Evolutionary conservation across 2,329 filamentous ascomycete species (phyloP).

Genomic region (Purpureocillium takamizusanense): DNA sequence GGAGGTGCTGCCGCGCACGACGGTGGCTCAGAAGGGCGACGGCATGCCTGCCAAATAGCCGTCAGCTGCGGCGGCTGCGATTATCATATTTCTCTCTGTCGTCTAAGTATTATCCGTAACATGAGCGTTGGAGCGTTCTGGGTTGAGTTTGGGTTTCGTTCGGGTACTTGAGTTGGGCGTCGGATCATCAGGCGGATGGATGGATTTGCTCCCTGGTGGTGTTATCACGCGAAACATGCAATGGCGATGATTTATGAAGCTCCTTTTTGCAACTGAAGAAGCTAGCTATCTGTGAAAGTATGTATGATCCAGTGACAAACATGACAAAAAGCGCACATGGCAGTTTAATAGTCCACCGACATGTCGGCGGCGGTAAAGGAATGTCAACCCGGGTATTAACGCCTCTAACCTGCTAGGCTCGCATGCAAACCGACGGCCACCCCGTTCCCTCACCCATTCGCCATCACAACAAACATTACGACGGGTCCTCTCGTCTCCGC

Average conservation of each 20-base stretch:
- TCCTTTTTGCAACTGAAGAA: too few relatives aligned
- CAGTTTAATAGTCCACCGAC: neutral
- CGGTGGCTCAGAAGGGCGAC: constrained; percentile 24
- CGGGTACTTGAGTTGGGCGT: too few relatives aligned
- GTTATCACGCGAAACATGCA: neutral
- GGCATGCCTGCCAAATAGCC: constrained; percentile 21
- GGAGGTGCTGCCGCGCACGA: constrained; percentile 30
- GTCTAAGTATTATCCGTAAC: neutral
- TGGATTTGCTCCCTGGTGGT: neutral
- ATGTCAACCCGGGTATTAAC: neutral
- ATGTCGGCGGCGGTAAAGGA: neutral
- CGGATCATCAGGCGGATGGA: too few relatives aligned
- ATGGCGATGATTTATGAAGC: neutral
- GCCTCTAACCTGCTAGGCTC: neutral
- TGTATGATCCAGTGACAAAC: too few relatives aligned
- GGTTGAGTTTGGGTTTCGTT: too few relatives aligned
- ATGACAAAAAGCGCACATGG: too few relatives aligned
- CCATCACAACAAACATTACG: too few relatives aligned
- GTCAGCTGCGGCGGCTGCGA: too few relatives aligned
- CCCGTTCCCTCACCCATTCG: too few relatives aligned
- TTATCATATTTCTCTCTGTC: too few relatives aligned
- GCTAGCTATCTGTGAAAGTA: too few relatives aligned
- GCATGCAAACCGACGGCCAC: neutral
- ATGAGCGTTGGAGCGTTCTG: neutral
- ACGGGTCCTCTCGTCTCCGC: too few relatives aligned